A percentile compares a stretch with the other conserved stretches of the same genome.
Evolutionary conservation across 2,329 filamentous ascomycete species (phyloP).

Genomic region (Fusarium sp.): DNA sequence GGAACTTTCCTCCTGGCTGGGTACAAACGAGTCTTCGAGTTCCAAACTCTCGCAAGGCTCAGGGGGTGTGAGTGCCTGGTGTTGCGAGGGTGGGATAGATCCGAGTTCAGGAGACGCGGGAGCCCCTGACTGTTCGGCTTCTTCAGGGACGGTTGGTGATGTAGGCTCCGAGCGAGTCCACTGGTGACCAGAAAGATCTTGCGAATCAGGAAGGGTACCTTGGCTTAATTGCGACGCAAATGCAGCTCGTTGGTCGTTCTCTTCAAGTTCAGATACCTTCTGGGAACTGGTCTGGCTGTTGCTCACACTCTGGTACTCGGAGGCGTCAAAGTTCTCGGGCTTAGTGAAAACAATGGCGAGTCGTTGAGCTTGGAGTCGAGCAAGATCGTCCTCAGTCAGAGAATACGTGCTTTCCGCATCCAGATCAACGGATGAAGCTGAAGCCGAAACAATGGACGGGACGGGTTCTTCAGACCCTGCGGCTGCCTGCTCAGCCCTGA

Average conservation of each 20-base stretch:
- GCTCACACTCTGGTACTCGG: slow-evolving; percentile 49
- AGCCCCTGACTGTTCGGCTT: slow-evolving; percentile 2
- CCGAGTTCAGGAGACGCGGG: background rate
- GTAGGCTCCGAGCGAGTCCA: slow-evolving; percentile 26
- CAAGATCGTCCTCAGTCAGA: slow-evolving; percentile 15
- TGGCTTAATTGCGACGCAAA: slow-evolving; percentile 48
- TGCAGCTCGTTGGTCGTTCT: slow-evolving; percentile 46
- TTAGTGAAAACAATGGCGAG: slow-evolving; percentile 47
- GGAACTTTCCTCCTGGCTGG: background rate
- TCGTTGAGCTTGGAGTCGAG: slow-evolving; percentile 15
- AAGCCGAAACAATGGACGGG: slow-evolving; percentile 46
- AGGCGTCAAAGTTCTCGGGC: slow-evolving; percentile 45
- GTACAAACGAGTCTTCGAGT: background rate
- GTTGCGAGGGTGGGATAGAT: background rate
- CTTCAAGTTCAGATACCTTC: slow-evolving; percentile 48
- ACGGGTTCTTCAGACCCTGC: slow-evolving; percentile 45
- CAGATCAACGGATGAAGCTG: slow-evolving; percentile 40
- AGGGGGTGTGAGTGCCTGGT: background rate
- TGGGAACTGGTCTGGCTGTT: slow-evolving; percentile 44
- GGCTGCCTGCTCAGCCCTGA: slow-evolving; percentile 31
- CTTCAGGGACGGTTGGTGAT: slow-evolving; percentile 2
- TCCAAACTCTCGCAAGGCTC: background rate
- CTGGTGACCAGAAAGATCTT: slow-evolving; percentile 47
- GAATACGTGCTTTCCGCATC: slow-evolving; percentile 29
- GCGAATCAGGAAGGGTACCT: slow-evolving; percentile 57